Conservation (phyloP, 805 yeast genomes). For the Kazachstania viticola region DNA sequence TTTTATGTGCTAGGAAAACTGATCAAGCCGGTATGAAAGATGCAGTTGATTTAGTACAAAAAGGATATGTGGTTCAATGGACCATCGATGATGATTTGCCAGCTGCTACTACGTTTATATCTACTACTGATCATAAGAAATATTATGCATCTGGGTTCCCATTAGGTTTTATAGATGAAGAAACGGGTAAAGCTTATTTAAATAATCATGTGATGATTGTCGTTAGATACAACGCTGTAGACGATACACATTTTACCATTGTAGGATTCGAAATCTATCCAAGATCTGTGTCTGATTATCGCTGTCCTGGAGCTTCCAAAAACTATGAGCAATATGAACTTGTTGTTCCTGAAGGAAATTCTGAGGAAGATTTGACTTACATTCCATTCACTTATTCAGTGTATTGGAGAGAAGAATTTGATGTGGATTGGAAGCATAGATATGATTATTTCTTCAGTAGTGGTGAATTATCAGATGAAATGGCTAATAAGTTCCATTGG, state of each 20-base stretch:
- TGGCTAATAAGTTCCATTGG: constrained; percentile 57
- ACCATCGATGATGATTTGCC: constrained; percentile 64
- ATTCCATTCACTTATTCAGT: constrained; percentile 79
- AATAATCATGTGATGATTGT: constrained; percentile 79
- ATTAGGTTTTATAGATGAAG: constrained; percentile 52
- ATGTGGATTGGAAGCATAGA: constrained; percentile 52
- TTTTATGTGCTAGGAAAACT: constrained; percentile 58
- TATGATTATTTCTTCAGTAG: constrained; percentile 63
- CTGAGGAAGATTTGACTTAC: constrained; percentile 24
- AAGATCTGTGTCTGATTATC: constrained; percentile 52
- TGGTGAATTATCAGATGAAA: constrained; percentile 29
- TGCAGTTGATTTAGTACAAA: constrained; percentile 50
- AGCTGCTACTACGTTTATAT: constrained; percentile 73
- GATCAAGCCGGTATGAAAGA: constrained; percentile 37
- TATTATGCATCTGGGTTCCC: constrained; percentile 85
- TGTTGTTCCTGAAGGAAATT: constrained; percentile 27
- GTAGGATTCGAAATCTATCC: constrained; percentile 91
- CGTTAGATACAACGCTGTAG: constrained; percentile 51
- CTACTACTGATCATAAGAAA: constrained; percentile 44
- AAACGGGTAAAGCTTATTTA: constrained; percentile 42
- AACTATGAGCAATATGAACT: constrained; percentile 47
- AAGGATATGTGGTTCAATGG: constrained; percentile 79
- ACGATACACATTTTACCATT: constrained; percentile 40
- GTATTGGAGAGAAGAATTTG: constrained; percentile 74
- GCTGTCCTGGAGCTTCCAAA: constrained; percentile 67